phyloP scores from a whole-genome alignment of 306 rosid species.

The Fragaria vesca region DNA sequence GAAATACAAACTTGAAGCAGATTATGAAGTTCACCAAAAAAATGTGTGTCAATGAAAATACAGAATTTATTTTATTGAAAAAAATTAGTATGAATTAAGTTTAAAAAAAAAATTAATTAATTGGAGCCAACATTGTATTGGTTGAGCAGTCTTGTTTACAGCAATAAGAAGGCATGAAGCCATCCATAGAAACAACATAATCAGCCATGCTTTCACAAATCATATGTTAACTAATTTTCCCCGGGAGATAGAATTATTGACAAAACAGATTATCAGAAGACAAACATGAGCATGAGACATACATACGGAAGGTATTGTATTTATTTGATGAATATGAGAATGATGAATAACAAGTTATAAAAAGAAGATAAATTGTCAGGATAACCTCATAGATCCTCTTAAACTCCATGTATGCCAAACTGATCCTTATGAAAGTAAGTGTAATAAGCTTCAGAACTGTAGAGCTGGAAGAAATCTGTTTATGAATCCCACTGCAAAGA shows the following conservation, averaged over 20 bases:
- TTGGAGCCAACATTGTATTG: neutral
- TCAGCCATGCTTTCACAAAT: neutral
- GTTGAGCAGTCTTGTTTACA: neutral
- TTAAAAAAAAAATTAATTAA: neutral
- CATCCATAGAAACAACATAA: neutral
- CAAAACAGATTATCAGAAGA: neutral
- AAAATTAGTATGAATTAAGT: neutral
- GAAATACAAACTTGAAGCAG: neutral
- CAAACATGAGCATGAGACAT: neutral
- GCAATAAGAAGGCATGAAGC: neutral
- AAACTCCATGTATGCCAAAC: constrained; percentile 80
- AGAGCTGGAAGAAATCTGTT: constrained; percentile 74
- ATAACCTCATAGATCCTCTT: constrained; percentile 87
- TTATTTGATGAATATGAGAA: neutral
- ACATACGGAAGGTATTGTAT: neutral
- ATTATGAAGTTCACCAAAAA: neutral
- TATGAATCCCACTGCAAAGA: constrained; percentile 71
- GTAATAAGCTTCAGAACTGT: constrained; percentile 62
- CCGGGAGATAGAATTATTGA: neutral
- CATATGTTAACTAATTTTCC: neutral
- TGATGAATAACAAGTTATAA: neutral
- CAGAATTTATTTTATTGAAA: neutral
- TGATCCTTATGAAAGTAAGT: constrained; percentile 61
- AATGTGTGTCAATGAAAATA: neutral
- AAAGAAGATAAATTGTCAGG: constrained; percentile 13